Conservation (phyloP, 1,139 yeast species). For the Yamadazyma kanchanaburiensis region DNA sequence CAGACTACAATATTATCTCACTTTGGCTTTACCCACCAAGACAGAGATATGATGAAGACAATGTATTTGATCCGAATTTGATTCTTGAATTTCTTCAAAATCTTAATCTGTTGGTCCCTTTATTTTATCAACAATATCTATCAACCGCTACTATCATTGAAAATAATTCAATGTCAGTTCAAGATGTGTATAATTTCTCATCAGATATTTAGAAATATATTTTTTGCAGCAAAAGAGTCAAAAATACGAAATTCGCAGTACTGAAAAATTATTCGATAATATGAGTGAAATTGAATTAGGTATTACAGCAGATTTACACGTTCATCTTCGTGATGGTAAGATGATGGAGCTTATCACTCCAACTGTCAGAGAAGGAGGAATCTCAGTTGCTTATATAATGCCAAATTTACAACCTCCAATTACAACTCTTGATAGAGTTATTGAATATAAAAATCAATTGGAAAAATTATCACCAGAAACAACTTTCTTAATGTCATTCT, state of each 20-base stretch:
- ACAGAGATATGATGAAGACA: constrained; percentile 5
- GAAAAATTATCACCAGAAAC: constrained; percentile 76
- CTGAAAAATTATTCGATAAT: constrained; percentile 3
- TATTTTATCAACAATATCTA: constrained; percentile 3
- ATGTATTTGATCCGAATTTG: constrained; percentile 9
- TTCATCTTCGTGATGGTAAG: constrained; percentile 87
- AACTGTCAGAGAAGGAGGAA: constrained; percentile 85
- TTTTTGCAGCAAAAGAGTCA: background rate
- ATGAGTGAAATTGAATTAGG: constrained; percentile 57
- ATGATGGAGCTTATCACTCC: constrained; percentile 94
- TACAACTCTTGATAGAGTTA: constrained; percentile 72
- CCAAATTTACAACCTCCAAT: constrained; percentile 94
- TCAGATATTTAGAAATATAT: constrained; percentile 3
- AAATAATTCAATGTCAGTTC: constrained; percentile 7
- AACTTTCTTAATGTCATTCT: constrained; percentile 87
- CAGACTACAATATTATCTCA: constrained; percentile 17
- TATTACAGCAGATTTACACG: constrained; percentile 92
- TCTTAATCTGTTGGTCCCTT: constrained; percentile 11
- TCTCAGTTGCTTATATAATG: constrained; percentile 90
- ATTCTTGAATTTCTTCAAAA: constrained; percentile 13
- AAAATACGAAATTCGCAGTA: background rate
- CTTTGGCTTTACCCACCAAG: constrained; percentile 20
- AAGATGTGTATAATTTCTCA: too few species aligned
- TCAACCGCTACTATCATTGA: constrained; percentile 15
- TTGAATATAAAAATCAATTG: constrained; percentile 63